Evolutionary conservation across 2,329 filamentous ascomycete genomes (phyloP).

Genomic region (Tympanopsis confertula): DNA sequence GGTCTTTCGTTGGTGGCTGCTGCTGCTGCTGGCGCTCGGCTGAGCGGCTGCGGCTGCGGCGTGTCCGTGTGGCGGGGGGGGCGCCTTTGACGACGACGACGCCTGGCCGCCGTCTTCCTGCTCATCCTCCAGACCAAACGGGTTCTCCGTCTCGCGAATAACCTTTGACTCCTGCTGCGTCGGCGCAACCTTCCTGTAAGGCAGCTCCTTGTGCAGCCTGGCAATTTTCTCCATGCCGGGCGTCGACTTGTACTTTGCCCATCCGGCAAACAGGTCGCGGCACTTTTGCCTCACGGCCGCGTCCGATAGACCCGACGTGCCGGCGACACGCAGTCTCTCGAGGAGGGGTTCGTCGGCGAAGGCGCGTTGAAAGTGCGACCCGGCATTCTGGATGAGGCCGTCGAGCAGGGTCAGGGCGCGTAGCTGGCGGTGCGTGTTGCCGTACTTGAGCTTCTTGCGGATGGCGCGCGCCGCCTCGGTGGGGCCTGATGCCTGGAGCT

Average conservation of each 20-base stretch:
- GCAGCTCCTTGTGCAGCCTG: conserved; percentile 56
- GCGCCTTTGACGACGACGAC: too few relatives aligned
- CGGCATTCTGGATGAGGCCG: conserved; percentile 88
- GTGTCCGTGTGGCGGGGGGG: neutral
- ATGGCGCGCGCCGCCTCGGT: conserved; percentile 82
- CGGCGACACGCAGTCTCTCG: conserved; percentile 79
- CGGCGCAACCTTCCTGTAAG: conserved; percentile 1
- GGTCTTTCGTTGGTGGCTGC: neutral
- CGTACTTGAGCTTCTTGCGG: conserved; percentile 98
- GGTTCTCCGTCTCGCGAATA: neutral
- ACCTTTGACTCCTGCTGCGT: neutral
- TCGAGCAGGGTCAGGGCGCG: conserved; percentile 81
- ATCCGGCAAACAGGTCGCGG: conserved; percentile 73
- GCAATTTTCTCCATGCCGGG: conserved; percentile 71
- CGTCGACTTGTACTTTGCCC: conserved; percentile 75
- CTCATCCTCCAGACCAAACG: neutral
- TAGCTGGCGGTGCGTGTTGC: conserved; percentile 83
- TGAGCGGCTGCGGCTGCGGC: neutral
- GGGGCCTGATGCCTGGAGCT: conserved; percentile 76
- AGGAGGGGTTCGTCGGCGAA: conserved; percentile 87
- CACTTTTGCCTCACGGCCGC: conserved; percentile 80
- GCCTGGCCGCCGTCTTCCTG: neutral
- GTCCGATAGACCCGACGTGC: conserved; percentile 75
- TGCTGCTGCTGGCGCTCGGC: neutral
- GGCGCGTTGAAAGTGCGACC: conserved; percentile 70